Percentiles rank a stretch among this genome's conserved stretches.
Evolutionary conservation across 768 basidiomycete genomes (phyloP).

Genomic region (Myochromella boudieri): DNA sequence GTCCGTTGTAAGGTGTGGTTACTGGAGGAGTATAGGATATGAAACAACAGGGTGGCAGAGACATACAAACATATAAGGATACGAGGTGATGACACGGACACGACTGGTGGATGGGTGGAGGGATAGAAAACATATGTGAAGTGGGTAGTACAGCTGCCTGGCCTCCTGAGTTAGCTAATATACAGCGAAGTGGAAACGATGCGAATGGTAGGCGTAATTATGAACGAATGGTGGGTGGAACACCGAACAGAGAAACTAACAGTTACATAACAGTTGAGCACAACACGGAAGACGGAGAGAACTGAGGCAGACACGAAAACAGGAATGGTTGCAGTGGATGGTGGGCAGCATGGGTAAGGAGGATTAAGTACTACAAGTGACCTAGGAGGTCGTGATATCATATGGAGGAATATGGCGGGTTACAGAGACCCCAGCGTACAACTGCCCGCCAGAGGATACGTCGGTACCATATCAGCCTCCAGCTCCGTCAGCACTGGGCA

Average conservation of each 20-base stretch:
- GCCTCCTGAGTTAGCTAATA: slow-evolving; percentile 15
- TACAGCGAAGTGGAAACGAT: slow-evolving; percentile 13
- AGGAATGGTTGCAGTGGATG: neutral
- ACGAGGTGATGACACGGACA: no score
- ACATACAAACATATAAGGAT: no score
- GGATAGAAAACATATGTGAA: neutral
- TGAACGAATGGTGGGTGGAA: slow-evolving; percentile 1
- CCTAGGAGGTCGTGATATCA: neutral
- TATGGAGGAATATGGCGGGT: slow-evolving; percentile 15
- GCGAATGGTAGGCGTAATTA: neutral
- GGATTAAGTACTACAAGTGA: slow-evolving; percentile 1
- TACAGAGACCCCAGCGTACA: slow-evolving; percentile 20
- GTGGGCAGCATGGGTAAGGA: slow-evolving; percentile 15
- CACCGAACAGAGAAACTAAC: slow-evolving; percentile 9
- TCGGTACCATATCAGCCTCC: neutral
- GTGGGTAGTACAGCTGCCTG: slow-evolving; percentile 1
- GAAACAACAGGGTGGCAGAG: no score
- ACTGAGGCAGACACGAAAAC: neutral
- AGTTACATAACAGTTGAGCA: neutral
- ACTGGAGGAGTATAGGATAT: no score
- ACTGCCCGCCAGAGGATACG: slow-evolving; percentile 13
- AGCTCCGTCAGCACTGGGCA: neutral
- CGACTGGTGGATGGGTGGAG: neutral
- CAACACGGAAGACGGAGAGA: slow-evolving; percentile 4
- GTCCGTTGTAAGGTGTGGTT: no score